These are phyloP conservation scores for Capillidium rhysosporum DNA, from an alignment of 371 early-diverging fungal genomes.

Conservation along the genomic window DNA sequence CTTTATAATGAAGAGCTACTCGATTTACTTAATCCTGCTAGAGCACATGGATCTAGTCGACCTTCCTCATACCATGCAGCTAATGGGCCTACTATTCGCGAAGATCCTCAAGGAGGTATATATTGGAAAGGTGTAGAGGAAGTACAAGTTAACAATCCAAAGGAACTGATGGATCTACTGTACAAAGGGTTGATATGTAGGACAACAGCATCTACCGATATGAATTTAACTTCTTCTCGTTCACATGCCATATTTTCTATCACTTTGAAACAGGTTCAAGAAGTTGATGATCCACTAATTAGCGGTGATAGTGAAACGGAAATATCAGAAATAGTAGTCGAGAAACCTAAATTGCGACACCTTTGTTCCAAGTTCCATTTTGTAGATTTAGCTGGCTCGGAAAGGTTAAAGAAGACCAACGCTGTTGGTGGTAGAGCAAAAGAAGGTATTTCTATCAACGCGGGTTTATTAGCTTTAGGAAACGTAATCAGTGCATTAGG, in stretches of 20 bases:
- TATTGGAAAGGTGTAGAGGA: constrained; percentile 80
- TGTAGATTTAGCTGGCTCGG: constrained; percentile 99
- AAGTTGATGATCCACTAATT: constrained; percentile 21
- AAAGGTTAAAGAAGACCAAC: constrained; percentile 88
- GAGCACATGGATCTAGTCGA: constrained; percentile 7
- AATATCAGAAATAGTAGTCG: not conserved
- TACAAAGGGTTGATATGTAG: constrained; percentile 62
- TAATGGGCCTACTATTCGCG: constrained; percentile 37
- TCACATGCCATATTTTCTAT: constrained; percentile 97
- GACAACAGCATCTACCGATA: constrained; percentile 89
- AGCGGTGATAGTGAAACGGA: constrained; percentile 1
- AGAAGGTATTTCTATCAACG: constrained; percentile 98
- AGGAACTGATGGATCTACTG: constrained; percentile 42
- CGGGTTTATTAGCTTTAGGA: constrained; percentile 91
- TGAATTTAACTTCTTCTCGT: constrained; percentile 90
- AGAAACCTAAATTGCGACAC: constrained; percentile 12
- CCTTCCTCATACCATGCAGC: constrained; percentile 5
- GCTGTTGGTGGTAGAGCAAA: constrained; percentile 87
- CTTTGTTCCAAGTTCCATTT: constrained; percentile 81
- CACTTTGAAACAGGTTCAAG: constrained; percentile 19
- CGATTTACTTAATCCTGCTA: constrained; percentile 39
- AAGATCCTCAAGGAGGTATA: constrained; percentile 79
- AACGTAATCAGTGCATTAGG: constrained; percentile 98
- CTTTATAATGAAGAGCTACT: constrained; percentile 94
- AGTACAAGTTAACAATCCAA: constrained; percentile 43